Evolutionary conservation across 2,329 filamentous ascomycete genomes (phyloP).

Genomic region (Akanthomyces lecanii): DNA sequence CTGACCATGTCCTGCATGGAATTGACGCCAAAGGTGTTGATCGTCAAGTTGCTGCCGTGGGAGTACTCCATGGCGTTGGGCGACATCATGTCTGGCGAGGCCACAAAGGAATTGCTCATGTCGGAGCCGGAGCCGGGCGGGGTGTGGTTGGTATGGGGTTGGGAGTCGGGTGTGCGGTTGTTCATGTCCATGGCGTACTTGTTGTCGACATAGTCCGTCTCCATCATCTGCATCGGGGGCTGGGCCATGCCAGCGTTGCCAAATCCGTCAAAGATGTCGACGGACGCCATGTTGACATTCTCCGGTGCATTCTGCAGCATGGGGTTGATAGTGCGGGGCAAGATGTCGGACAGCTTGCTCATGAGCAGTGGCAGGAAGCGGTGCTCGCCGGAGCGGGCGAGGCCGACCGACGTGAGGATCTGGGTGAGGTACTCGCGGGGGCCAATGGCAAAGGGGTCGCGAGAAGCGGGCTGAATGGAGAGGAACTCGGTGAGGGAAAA

Average conservation of each 20-base stretch:
- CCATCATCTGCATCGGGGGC: conserved; percentile 41
- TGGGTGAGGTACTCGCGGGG: conserved; percentile 71
- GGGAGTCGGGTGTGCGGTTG: conserved; percentile 33
- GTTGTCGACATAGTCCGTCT: conserved; percentile 44
- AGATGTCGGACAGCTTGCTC: conserved; percentile 67
- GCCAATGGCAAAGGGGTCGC: conserved; percentile 59
- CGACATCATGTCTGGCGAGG: conserved; percentile 52
- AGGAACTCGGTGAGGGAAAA: conserved; percentile 71
- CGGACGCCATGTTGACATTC: conserved; percentile 45
- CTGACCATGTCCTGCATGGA: conserved; percentile 51
- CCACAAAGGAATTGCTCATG: conserved; percentile 48
- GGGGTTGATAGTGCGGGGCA: conserved; percentile 59
- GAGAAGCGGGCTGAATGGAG: conserved; percentile 55
- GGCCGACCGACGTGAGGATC: conserved; percentile 62
- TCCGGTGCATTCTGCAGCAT: conserved; percentile 58
- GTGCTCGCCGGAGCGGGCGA: conserved; percentile 69
- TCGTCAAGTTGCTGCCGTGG: conserved; percentile 26
- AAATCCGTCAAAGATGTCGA: conserved; percentile 65
- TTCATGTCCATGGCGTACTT: conserved; percentile 35
- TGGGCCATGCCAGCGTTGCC: conserved; percentile 59
- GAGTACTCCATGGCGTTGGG: conserved; percentile 45
- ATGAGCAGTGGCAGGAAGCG: conserved; percentile 74
- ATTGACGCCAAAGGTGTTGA: conserved; percentile 40
- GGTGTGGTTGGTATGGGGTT: conserved; percentile 28
- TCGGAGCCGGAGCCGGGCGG: conserved; percentile 27